These are phyloP conservation scores for Apophysomyces sp. DNA, from an alignment of 371 early-diverging fungal species.

Conservation along the genomic window DNA sequence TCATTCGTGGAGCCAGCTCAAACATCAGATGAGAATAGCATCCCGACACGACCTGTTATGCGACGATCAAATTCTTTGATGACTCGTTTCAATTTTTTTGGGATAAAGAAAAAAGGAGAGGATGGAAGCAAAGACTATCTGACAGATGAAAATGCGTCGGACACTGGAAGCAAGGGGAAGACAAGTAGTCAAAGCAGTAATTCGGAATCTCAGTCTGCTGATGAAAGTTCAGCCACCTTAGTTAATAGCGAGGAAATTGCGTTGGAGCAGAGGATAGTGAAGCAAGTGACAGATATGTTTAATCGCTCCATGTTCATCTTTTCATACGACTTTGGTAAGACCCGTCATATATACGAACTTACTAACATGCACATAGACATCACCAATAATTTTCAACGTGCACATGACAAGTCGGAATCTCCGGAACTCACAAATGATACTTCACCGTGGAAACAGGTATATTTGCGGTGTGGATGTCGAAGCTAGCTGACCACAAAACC, in stretches of 20 bases:
- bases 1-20: background rate
- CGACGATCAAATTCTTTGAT: slow-evolving; percentile 27
- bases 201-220: slow-evolving; percentile 6
- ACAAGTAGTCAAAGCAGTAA: slow-evolving; percentile 13
- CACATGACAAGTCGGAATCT: slow-evolving; percentile 16
- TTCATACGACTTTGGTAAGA: slow-evolving; percentile 58
- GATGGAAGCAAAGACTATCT: background rate
- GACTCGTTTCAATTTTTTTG: slow-evolving; percentile 23
- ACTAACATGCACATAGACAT: slow-evolving; percentile 25
- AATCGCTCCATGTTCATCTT: slow-evolving; percentile 64
- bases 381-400: slow-evolving; percentile 42
- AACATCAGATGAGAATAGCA: background rate
- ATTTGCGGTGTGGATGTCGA: too few relatives aligned
- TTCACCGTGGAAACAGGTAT: slow-evolving; percentile 37
- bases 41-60: slow-evolving; percentile 11
- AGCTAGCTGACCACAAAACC: background rate
- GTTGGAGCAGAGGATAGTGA: slow-evolving; percentile 60
- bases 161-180: background rate
- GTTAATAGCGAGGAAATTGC: slow-evolving; percentile 29
- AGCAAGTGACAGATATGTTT: slow-evolving; percentile 65
- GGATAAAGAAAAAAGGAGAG: slow-evolving; percentile 14
- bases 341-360: background rate
- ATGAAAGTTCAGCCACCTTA: slow-evolving; percentile 16
- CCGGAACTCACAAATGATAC: slow-evolving; percentile 14
- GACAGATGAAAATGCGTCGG: background rate